phyloP scores from a whole-genome alignment of 192 early-diverging fungal species.

The Allomyces macrogynus region DNA sequence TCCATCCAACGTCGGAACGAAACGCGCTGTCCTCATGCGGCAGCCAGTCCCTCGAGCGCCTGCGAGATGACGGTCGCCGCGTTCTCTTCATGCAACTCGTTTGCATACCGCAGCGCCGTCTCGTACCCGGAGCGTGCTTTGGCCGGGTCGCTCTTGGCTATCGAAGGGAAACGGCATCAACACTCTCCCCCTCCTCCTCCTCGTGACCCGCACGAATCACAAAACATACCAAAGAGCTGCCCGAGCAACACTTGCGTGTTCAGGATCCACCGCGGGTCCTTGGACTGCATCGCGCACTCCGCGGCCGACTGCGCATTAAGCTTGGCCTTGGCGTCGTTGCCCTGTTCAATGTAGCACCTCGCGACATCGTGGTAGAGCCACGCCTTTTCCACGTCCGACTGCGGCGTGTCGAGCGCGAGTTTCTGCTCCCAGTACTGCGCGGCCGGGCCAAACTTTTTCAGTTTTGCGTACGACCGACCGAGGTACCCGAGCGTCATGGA shows the following conservation, averaged over 20 bases:
- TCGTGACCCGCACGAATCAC: not conserved
- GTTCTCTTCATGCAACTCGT: not conserved
- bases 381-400: not conserved
- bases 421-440: not conserved
- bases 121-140: not conserved
- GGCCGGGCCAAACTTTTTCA: not conserved
- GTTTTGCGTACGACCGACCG: not conserved
- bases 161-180: not conserved
- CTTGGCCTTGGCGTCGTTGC: not conserved
- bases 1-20: too few relatives aligned
- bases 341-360: conserved; percentile 1
- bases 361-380: conserved; percentile 1
- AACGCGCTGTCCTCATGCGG: not conserved
- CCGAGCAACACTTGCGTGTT: not conserved
- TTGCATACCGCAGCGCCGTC: not conserved
- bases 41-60: not conserved
- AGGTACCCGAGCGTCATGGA: not conserved
- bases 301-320: not conserved
- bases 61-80: not conserved
- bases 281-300: not conserved
- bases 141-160: not conserved
- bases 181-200: too few relatives aligned
- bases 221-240: not conserved
- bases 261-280: not conserved
- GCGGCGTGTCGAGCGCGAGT: not conserved